A percentile compares a stretch with the other conserved stretches of the same genome.
phyloP scores from a whole-genome alignment of 495 filamentous ascomycete species.

The Friedmanniomyces endolithicus region DNA sequence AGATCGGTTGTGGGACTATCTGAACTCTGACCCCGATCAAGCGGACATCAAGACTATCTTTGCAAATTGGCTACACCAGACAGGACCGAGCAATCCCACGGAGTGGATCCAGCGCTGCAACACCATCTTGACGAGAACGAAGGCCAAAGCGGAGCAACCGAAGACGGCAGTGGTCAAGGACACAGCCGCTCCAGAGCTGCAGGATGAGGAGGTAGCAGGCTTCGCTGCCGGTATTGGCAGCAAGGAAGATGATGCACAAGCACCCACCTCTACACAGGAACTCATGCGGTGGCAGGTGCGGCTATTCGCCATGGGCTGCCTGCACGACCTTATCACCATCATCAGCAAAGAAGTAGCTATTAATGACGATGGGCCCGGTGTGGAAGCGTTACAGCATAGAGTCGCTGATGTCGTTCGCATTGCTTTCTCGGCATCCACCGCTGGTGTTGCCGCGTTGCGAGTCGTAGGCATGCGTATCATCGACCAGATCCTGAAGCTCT shows the following conservation, averaged over 20 bases:
- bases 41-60: slow-evolving; percentile 70
- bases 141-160: slow-evolving; percentile 41
- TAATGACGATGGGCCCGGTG: slow-evolving; percentile 57
- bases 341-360: slow-evolving; percentile 59
- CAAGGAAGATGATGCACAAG: slow-evolving; percentile 47
- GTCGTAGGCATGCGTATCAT: slow-evolving; percentile 87
- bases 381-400: slow-evolving; percentile 63
- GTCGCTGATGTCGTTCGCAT: slow-evolving; percentile 92
- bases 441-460: slow-evolving; percentile 75
- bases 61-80: slow-evolving; percentile 83
- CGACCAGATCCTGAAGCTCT: slow-evolving; percentile 84
- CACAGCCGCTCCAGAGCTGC: slow-evolving; percentile 54
- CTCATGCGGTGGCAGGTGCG: slow-evolving; percentile 90
- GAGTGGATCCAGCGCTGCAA: slow-evolving; percentile 83
- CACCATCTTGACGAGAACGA: slow-evolving; percentile 75
- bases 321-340: slow-evolving; percentile 69
- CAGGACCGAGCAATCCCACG: slow-evolving; percentile 59
- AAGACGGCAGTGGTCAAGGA: slow-evolving; percentile 37
- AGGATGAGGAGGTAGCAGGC: slow-evolving; percentile 92
- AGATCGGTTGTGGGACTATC: slow-evolving; percentile 79
- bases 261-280: slow-evolving; percentile 63
- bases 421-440: slow-evolving; percentile 94
- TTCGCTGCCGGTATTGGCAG: slow-evolving; percentile 65
- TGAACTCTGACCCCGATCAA: slow-evolving; percentile 64
- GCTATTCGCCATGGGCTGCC: slow-evolving; percentile 81